Evolutionary conservation across 805 yeast genomes (phyloP), one percentile per base, ranked within the genome.

Genomic region (Pichia paraexigua): DNA sequence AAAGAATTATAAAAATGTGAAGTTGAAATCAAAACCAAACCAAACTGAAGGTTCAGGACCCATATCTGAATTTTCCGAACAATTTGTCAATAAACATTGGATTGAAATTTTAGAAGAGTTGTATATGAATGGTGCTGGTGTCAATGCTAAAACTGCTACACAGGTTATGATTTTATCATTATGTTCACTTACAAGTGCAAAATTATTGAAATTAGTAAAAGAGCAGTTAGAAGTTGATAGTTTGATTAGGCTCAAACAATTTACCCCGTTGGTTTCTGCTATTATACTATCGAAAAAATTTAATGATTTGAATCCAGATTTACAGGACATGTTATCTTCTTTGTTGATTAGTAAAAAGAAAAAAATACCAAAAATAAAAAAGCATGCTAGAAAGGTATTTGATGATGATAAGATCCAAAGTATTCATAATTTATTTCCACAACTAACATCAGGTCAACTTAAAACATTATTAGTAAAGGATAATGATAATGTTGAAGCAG

Each of bases 341-440:
- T 62, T 83, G 52, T 67, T 66, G 42, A 43, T 51, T 25, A 22
- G 39, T 43, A n/a, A 43, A 43, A 18, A 25, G 12, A 20, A 24
- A 30, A n/a, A 35, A 28, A n/a, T 25, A 5, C 3, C 13, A 12
- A 27, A 15, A 41, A 30, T 25, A 45, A 43, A 21, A 15, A 32
- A 20, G 18, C 22, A 12, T 9, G 28, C 12, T 17, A 11, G 3
- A 18, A 22, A 17, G 22, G 44, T 7, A 8, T 65, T 67, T 49
- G 63, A 63, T 30, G 65, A 69, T 32, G 68, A 64, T 3, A 70
- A 74, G 43, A 70, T 84, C 2, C 60, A 64, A 18, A 67, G 69
- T 25, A 58, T 77, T 43, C 52, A 63, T n/a, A 87, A 82, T 32
- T 63, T 90, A 54, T 87, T 89, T 62, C 96, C 96, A 0, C 76